Evolutionary conservation across 768 basidiomycete species (phyloP).

Genomic region (Phanerochaete carnosa): DNA sequence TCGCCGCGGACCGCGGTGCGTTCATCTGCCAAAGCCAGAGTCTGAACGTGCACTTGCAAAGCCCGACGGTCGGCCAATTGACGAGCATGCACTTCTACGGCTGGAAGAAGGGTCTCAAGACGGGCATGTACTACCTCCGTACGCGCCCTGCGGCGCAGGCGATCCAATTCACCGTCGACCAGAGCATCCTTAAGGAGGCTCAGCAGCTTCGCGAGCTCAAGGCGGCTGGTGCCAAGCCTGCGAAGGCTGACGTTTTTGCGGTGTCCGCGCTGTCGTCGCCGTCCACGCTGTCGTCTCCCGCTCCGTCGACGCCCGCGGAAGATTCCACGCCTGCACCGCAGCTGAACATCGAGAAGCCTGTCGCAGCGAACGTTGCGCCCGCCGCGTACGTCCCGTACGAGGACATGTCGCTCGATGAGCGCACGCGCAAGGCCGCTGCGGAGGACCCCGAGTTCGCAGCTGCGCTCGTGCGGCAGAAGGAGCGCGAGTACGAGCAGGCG

Average conservation of each 20-base stretch:
- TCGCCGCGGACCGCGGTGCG: conserved; percentile 97
- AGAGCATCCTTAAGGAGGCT: conserved; percentile 65
- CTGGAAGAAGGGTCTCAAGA: conserved; percentile 99
- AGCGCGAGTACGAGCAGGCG: conserved; percentile 77
- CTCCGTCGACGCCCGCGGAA: conserved; percentile 6
- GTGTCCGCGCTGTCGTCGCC: neutral
- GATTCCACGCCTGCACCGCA: conserved; percentile 15
- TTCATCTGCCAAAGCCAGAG: conserved; percentile 97
- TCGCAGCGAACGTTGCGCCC: conserved; percentile 6
- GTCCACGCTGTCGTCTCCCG: neutral
- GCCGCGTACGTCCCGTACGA: conserved; percentile 27
- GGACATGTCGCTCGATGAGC: conserved; percentile 39
- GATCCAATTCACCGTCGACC: conserved; percentile 96
- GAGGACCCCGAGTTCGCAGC: conserved; percentile 75
- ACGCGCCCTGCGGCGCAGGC: conserved; percentile 94
- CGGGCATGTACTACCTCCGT: conserved; percentile 97
- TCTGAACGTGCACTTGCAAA: conserved; percentile 88
- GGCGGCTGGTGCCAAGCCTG: neutral
- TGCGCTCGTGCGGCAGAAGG: conserved; percentile 65
- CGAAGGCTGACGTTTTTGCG: neutral
- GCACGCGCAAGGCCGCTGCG: conserved; percentile 50
- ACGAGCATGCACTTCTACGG: conserved; percentile 98
- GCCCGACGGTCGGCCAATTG: conserved; percentile 87
- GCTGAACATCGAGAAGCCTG: neutral
- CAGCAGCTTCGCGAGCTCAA: conserved; percentile 39